Base-by-base conservation (phyloP, 2,329 filamentous ascomycete species). In the Calonectria pseudoturangicola region DNA sequence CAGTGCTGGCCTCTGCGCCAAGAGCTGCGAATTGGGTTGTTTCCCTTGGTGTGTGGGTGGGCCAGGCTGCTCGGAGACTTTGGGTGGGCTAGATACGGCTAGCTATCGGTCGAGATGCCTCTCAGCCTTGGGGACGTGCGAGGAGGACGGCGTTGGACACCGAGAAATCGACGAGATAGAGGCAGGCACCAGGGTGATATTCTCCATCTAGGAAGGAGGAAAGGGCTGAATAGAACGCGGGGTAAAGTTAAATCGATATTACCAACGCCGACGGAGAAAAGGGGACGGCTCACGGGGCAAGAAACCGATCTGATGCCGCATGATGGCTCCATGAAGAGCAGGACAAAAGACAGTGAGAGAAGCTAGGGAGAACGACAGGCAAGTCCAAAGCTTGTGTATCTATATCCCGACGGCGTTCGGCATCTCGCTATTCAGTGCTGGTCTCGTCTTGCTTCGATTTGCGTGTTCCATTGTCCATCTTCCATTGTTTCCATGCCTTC, bases 11-110 rank as follows among this genome's bases (percentile, higher is more conserved):
- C 10, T n/a, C 25, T 36, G 33, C 50, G 68, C 60, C 68, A 58
- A 58, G 41, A 6, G 28, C 18, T 39, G 47, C 36, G 69, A 71
- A 71, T 68, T 71, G 69, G 13, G 33, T 71, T 64, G 39, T 64
- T 68, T 64, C 33, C 30, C n/a, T n/a, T 33, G 30, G 28, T 30
- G 48, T 39, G 64, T 56, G 48, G 50, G 64, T 51, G 64, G 64
- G 27, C 58, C 58, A 41, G 56, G 45, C 16, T 15, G 30, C 9
- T 16, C 60, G 56, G 66, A 50, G 47, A 54, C 36, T 51, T 60
- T 48, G 33, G 27, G 30, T 15, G 54, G 27, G 47, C 47, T 69
- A 27, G 47, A 39, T 60, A 54, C 27, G 56, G 33, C 54, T 60
- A 41, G 54, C 54, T 25, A 60, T 60, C 54, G 27, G 12, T 54